phyloP scores from a whole-genome alignment of 1,139 yeast species.

The Arxiozyma heterogenica region DNA sequence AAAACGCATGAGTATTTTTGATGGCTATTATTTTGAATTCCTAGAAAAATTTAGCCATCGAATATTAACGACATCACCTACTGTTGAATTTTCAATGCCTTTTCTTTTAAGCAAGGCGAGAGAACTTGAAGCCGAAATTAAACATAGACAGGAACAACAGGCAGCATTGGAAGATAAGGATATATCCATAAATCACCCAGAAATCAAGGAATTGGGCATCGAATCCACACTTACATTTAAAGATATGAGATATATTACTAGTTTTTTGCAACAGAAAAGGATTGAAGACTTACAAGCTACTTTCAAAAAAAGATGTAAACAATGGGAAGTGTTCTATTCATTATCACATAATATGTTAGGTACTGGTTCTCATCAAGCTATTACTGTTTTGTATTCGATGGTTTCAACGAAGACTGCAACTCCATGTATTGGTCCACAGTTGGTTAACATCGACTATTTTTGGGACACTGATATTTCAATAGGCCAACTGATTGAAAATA shows the following conservation, averaged over 20 bases:
- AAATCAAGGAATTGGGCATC: conserved; percentile 15
- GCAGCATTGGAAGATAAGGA: conserved; percentile 23
- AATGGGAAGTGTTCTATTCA: conserved; percentile 54
- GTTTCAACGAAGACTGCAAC: conserved; percentile 80
- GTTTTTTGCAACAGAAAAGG: conserved; percentile 32
- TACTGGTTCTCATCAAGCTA: conserved; percentile 67
- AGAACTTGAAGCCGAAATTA: conserved; percentile 41
- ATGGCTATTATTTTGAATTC: conserved; percentile 39
- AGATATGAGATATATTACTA: conserved; percentile 28
- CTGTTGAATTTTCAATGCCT: conserved; percentile 62
- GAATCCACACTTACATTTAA: conserved; percentile 24
- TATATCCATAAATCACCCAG: conserved; percentile 13
- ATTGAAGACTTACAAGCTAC: conserved; percentile 32
- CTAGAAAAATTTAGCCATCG: conserved; percentile 43
- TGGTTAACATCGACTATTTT: conserved; percentile 74
- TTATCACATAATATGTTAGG: conserved; percentile 46
- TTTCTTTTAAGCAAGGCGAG: conserved; percentile 48
- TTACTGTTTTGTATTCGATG: conserved; percentile 69
- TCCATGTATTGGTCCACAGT: conserved; percentile 87
- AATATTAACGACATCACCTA: conserved; percentile 64
- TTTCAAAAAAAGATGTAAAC: conserved; percentile 38
- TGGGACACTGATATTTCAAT: conserved; percentile 85
- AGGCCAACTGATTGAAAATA: conserved; percentile 80
- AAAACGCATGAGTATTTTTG: conserved; percentile 7
- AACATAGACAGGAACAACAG: conserved; percentile 30